Conservation (phyloP, 2,329 filamentous ascomycete genomes). For the Septoria petroselini region DNA sequence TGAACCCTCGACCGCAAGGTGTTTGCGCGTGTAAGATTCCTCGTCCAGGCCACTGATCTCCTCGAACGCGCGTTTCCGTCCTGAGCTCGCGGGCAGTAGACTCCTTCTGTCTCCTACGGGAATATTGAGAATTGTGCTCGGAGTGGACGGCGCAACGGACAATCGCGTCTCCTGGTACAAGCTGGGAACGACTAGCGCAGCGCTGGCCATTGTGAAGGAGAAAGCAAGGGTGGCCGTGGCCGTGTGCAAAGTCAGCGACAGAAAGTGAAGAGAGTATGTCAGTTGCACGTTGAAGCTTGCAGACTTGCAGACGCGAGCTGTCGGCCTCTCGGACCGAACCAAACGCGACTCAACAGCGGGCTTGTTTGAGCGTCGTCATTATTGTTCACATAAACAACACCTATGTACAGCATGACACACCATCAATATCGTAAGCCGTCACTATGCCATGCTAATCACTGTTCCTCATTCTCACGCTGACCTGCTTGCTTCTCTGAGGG, state of each 20-base stretch:
- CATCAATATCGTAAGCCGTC: no score
- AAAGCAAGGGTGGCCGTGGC: constrained; percentile 2
- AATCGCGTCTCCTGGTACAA: constrained; percentile 33
- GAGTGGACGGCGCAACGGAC: constrained; percentile 24
- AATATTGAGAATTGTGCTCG: constrained; percentile 63
- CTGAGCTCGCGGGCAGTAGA: constrained; percentile 34
- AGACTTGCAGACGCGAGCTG: no score
- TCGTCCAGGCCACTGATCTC: constrained; percentile 59
- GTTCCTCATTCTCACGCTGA: no score
- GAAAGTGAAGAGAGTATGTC: not conserved
- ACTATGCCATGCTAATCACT: no score
- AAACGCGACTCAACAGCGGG: no score
- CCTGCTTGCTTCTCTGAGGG: no score
- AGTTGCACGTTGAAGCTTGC: no score
- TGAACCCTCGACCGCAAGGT: constrained; percentile 74
- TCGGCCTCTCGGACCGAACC: no score
- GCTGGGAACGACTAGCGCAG: constrained; percentile 20
- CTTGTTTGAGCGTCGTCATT: no score
- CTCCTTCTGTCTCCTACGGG: constrained; percentile 55
- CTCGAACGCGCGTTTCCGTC: constrained; percentile 38
- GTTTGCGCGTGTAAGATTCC: constrained; percentile 66
- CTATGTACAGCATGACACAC: no score
- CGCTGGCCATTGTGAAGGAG: constrained; percentile 9
- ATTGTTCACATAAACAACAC: no score
- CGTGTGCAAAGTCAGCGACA: not conserved